Conservation (phyloP, 2,329 filamentous ascomycete species). For the Fusarium compactum region DNA sequence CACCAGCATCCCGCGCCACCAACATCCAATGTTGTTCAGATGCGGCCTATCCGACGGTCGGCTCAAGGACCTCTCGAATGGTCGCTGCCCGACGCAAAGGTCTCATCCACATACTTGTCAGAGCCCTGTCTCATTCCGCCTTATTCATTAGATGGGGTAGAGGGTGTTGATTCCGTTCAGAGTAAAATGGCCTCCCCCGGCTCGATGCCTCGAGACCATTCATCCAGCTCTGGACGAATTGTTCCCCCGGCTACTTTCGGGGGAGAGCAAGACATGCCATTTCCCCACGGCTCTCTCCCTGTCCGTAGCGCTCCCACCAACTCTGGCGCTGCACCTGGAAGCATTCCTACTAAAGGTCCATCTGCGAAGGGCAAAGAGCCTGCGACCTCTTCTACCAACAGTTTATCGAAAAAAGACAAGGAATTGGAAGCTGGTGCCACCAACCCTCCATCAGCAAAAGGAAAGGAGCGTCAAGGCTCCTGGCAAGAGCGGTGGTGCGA, state of each 20-base stretch:
- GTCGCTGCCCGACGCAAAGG: not conserved
- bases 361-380: not conserved
- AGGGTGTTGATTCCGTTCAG: not conserved
- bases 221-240: not conserved
- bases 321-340: not conserved
- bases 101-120: not conserved
- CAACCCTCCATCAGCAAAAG: too few relatives aligned
- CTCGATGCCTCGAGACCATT: not conserved
- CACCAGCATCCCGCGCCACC: fast-evolving
- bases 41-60: not conserved
- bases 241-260: fast-evolving
- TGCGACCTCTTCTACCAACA: too few relatives aligned
- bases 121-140: too few relatives aligned
- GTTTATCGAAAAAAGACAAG: too few relatives aligned
- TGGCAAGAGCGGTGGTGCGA: too few relatives aligned
- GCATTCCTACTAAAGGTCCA: not conserved
- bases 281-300: not conserved
- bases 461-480: too few relatives aligned
- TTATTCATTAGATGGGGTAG: not conserved
- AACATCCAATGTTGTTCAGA: not conserved
- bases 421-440: too few relatives aligned
- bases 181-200: not conserved
- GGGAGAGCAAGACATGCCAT: fast-evolving
- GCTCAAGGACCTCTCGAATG: not conserved
- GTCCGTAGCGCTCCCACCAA: not conserved